Evolutionary conservation across 2,329 filamentous ascomycete genomes (phyloP), one percentile per base, ranked within the genome.

Genomic region (Clarireedia homoeocarpa): DNA sequence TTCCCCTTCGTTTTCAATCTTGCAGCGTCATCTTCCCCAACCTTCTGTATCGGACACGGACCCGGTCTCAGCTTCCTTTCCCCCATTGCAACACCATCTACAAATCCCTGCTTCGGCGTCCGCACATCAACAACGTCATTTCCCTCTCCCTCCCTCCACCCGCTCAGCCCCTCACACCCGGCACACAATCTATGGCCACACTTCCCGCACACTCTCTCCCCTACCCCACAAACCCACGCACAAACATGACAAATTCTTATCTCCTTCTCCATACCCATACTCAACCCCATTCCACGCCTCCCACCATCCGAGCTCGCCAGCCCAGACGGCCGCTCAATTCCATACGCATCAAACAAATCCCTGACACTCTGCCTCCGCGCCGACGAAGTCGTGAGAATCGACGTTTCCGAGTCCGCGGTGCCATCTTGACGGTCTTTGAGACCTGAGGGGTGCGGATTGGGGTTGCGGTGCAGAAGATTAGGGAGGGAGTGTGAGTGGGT

Each of bases 161-260:
- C 30, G 10, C 30, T 9, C 30, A 34, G 12, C 2, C 30, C 30
- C 10, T 20, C 20, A 20, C 27, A 30, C 27, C 27, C 27, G 2
- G 7, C 27, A 61, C 79, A 82, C 15, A 78, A 72, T 9, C 70
- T 71, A 63, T 82, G 80, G 1, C 75, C 77, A 60, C 79, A 82
- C 44, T 71, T 72, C 30, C 69, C 64, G 60, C 78, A 82, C 47
- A 71, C 70, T 7, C 68, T 68, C 30, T 70, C 67, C 12, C 70
- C 67, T 46, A 63, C 68, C 39, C 75, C 71, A 42, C 67, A 62
- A 23, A 56, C 69, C 46, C 72, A 71, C 12, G 73, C 74, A 61
- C 79, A 83, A 9, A 77, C 67, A 61, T 81, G 79, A 58, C 79
- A 82, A 26, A 75, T 52, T 71, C 73, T 42, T 58, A 51, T 14